These are phyloP conservation scores for Penicillium sp. DNA, from an alignment of 2,329 filamentous ascomycete genomes.

Conservation along the genomic window DNA sequence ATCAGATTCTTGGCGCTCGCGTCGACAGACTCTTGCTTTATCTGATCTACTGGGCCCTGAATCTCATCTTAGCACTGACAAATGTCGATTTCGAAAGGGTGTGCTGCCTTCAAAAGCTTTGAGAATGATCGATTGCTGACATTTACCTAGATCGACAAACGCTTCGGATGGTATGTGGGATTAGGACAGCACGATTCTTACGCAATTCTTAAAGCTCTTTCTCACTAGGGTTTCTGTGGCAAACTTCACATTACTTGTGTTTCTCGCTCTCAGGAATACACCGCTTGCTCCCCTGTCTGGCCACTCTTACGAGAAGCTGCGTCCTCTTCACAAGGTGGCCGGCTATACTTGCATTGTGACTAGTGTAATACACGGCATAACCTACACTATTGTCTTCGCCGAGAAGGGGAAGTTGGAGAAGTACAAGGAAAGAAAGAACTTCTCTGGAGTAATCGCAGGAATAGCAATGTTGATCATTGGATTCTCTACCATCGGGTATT, in stretches of 20 bases:
- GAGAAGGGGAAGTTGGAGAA: conserved; percentile 46
- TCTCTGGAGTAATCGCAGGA: conserved; percentile 53
- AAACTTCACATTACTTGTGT: conserved; percentile 54
- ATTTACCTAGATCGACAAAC: conserved; percentile 6
- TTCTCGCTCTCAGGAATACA: conserved; percentile 59
- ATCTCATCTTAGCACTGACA: conserved; percentile 12
- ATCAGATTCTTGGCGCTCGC: neutral
- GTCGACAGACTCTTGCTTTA: conserved; percentile 8
- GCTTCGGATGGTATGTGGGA: conserved; percentile 11
- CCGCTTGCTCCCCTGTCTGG: conserved; percentile 54
- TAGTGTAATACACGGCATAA: conserved; percentile 45
- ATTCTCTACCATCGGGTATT: conserved; percentile 9
- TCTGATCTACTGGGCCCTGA: conserved; percentile 13
- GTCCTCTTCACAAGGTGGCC: conserved; percentile 55
- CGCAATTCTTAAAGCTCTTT: neutral
- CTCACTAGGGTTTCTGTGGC: conserved; percentile 45
- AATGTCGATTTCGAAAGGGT: conserved; percentile 3
- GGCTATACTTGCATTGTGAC: conserved; percentile 51
- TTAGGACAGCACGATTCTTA: too few relatives aligned
- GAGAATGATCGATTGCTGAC: neutral
- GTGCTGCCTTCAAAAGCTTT: neutral
- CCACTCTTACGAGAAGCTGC: conserved; percentile 60
- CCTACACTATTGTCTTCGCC: conserved; percentile 27
- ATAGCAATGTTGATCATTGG: conserved; percentile 49
- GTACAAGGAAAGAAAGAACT: conserved; percentile 33